A percentile compares a stretch with the other conserved stretches of the same genome.
phyloP scores from a whole-genome alignment of 257 asterid species.

The Solanum acaule region DNA sequence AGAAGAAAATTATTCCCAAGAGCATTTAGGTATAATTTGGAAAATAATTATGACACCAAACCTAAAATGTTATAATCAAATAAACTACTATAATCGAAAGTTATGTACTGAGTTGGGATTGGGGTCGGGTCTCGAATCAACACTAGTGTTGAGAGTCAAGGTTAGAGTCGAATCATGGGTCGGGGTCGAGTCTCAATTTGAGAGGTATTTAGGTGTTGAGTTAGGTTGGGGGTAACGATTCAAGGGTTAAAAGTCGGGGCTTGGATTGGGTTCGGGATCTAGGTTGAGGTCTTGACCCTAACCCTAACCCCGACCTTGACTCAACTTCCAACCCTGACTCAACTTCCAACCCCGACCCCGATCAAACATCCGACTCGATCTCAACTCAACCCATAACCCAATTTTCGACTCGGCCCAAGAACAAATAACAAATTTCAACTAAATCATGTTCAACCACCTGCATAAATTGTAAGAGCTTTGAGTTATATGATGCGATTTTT shows the following conservation, averaged over 20 bases:
- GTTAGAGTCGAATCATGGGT: neutral
- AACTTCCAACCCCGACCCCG: too few relatives aligned
- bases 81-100: neutral
- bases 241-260: neutral
- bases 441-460: neutral
- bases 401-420: neutral
- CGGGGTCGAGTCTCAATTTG: accelerated
- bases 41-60: too few relatives aligned
- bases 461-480: neutral
- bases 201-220: neutral
- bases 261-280: neutral
- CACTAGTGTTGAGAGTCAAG: too few relatives aligned
- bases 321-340: too few relatives aligned
- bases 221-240: neutral
- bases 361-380: too few relatives aligned
- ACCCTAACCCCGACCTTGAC: too few relatives aligned
- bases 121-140: too few relatives aligned
- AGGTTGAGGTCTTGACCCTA: too few relatives aligned
- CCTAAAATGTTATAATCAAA: too few relatives aligned
- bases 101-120: too few relatives aligned
- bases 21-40: too few relatives aligned
- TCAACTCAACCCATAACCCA: neutral
- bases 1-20: neutral
- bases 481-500: neutral
- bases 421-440: neutral